These are phyloP conservation scores for Pyrenophora graminea DNA, from an alignment of 2,329 filamentous ascomycete species.

Conservation along the genomic window DNA sequence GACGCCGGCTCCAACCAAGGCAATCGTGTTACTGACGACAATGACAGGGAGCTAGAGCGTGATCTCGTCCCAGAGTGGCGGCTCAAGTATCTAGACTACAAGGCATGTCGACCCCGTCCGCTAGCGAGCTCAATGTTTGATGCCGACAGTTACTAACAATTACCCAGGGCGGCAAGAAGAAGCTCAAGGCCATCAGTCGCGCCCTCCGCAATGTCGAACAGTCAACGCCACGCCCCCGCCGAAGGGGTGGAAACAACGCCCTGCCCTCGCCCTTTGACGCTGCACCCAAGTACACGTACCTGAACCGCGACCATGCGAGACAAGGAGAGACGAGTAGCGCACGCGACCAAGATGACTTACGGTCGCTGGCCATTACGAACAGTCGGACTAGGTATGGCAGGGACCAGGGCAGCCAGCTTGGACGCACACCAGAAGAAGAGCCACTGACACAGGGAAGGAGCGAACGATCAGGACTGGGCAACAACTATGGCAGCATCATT, in stretches of 20 bases:
- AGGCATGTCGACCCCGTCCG: constrained; percentile 56
- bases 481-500: constrained; percentile 67
- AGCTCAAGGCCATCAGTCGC: constrained; percentile 78
- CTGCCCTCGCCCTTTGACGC: constrained; percentile 40
- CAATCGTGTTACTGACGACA: constrained; percentile 13
- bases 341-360: constrained; percentile 31
- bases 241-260: constrained; percentile 41
- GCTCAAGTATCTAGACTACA: constrained; percentile 93
- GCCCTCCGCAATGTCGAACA: constrained; percentile 67
- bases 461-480: constrained; percentile 39
- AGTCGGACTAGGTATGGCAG: constrained; percentile 21
- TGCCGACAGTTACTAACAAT: constrained; percentile 11
- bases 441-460: constrained; percentile 30
- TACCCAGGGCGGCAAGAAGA: constrained; percentile 76
- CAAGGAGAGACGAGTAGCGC: constrained; percentile 21
- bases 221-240: constrained; percentile 51
- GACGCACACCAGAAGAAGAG: constrained; percentile 35
- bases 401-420: constrained; percentile 18
- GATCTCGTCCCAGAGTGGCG: constrained; percentile 94
- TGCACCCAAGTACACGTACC: constrained; percentile 49
- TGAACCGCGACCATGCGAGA: constrained; percentile 40
- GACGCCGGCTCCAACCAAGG: constrained; percentile 22
- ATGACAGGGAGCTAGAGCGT: constrained; percentile 72
- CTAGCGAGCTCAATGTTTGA: constrained; percentile 14
- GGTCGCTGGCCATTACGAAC: constrained; percentile 31